Percentiles rank a stretch among this genome's conserved stretches.
These are phyloP conservation scores for Stenocarpella maydis DNA, from an alignment of 2,329 filamentous ascomycete genomes.

Conservation along the genomic window DNA sequence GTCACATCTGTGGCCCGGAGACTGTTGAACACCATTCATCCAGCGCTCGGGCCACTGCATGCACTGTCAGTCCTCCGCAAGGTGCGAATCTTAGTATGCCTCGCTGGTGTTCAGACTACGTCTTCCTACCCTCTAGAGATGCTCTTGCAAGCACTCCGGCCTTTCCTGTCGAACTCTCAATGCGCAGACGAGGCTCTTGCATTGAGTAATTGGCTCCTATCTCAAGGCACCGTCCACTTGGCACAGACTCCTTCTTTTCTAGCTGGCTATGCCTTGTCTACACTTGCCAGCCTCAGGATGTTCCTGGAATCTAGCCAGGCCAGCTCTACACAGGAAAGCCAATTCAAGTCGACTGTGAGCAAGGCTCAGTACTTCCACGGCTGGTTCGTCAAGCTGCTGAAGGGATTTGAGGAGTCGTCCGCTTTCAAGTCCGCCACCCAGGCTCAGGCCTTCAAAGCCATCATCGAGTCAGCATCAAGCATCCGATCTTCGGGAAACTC, in stretches of 20 bases:
- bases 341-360: conserved; percentile 78
- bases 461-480: conserved; percentile 73
- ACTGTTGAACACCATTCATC: conserved; percentile 82
- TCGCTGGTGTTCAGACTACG: conserved; percentile 78
- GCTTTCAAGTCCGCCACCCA: conserved; percentile 58
- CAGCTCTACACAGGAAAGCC: conserved; percentile 84
- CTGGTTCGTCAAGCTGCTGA: conserved; percentile 79
- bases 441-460: conserved; percentile 67
- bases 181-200: conserved; percentile 92
- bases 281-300: conserved; percentile 78
- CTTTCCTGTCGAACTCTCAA: conserved; percentile 81
- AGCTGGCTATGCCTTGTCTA: conserved; percentile 80
- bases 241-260: conserved; percentile 75
- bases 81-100: conserved; percentile 79
- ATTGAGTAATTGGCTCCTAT: conserved; percentile 83
- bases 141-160: conserved; percentile 81
- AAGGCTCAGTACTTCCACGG: conserved; percentile 78
- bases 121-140: conserved; percentile 88
- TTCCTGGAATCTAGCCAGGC: conserved; percentile 80
- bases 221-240: conserved; percentile 72
- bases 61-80: conserved; percentile 88
- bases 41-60: conserved; percentile 85
- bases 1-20: conserved; percentile 78
- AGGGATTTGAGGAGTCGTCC: conserved; percentile 63
- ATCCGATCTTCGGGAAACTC: conserved; percentile 76